phyloP scores from a whole-genome alignment of 306 rosid species.

The Crotalaria pallida region DNA sequence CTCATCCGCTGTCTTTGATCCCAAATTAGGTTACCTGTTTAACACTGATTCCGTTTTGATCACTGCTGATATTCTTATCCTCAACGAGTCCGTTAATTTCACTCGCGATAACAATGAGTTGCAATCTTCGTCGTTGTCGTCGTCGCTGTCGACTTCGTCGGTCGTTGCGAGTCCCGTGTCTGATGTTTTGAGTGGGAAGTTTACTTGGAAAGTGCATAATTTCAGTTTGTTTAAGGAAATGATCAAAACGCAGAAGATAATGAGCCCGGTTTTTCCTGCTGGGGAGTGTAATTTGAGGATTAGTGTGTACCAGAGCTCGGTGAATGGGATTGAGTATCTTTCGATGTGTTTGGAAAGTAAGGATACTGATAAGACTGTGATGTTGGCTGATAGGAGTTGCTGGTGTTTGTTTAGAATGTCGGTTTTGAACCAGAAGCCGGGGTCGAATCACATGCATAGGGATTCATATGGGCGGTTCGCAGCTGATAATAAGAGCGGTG shows the following conservation, averaged over 20 bases:
- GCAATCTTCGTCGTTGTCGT: constrained; percentile 44
- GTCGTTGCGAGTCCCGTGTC: constrained; percentile 62
- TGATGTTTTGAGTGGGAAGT: constrained; percentile 87
- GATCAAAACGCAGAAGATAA: constrained; percentile 95
- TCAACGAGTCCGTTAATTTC: constrained; percentile 84
- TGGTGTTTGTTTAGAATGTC: constrained; percentile 99
- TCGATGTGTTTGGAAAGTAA: constrained; percentile 99
- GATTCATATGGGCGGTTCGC: constrained; percentile 97
- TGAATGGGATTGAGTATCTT: constrained; percentile 78
- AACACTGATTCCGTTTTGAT: constrained; percentile 76
- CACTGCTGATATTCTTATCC: constrained; percentile 84
- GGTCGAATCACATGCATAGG: constrained; percentile 91
- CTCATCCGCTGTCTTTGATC: constrained; percentile 81
- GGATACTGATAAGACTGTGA: constrained; percentile 83
- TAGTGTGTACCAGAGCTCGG: constrained; percentile 96
- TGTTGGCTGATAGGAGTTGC: constrained; percentile 91
- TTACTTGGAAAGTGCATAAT: constrained; percentile 98
- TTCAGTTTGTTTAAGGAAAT: constrained; percentile 87
- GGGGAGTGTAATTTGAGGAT: constrained; percentile 99
- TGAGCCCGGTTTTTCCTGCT: constrained; percentile 97
- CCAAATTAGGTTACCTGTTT: constrained; percentile 70
- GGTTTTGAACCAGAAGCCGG: constrained; percentile 88
- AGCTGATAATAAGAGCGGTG: constrained; percentile 96
- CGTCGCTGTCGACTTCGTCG: constrained; percentile 41
- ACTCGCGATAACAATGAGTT: constrained; percentile 78